A percentile compares a stretch with the other conserved stretches of the same genome.
Conservation (phyloP, 371 early-diverging fungal species). For the Circinella umbellata region DNA sequence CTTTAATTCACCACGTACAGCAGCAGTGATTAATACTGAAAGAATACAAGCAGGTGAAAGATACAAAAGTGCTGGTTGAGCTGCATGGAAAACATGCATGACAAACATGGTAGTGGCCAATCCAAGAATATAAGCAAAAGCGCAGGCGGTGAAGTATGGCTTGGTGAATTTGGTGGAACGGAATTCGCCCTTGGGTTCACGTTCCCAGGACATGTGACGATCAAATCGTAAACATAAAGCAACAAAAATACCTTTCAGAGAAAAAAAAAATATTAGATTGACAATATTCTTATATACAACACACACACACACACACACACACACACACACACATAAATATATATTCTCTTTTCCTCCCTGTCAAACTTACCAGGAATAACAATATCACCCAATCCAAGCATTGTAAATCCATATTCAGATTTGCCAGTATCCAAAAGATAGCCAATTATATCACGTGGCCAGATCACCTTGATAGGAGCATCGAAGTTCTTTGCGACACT, state of each 20-base stretch:
- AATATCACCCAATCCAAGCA: slow-evolving; percentile 99
- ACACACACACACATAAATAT: no score
- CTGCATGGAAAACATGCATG: slow-evolving; percentile 96
- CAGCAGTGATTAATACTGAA: slow-evolving; percentile 81
- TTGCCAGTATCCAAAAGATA: slow-evolving; percentile 41
- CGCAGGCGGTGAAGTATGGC: slow-evolving; percentile 87
- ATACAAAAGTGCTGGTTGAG: slow-evolving; percentile 97
- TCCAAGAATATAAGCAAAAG: slow-evolving; percentile 84
- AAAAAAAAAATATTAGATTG: no score
- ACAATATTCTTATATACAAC: no score
- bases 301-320: no score
- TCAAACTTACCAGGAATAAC: slow-evolving; percentile 85
- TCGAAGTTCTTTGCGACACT: slow-evolving; percentile 97
- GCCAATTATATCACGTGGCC: slow-evolving; percentile 79
- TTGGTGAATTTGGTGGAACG: slow-evolving; percentile 73
- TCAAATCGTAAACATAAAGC: slow-evolving; percentile 92
- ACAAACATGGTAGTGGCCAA: slow-evolving; percentile 89
- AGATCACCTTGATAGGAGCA: slow-evolving; percentile 95
- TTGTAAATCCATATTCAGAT: slow-evolving; percentile 68
- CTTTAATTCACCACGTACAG: slow-evolving; percentile 82
- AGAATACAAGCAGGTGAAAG: slow-evolving; percentile 95
- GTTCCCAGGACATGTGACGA: slow-evolving; percentile 66
- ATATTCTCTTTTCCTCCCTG: neutral
- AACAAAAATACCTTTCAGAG: slow-evolving; percentile 77
- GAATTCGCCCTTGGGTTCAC: slow-evolving; percentile 53